phyloP scores from a whole-genome alignment of 768 basidiomycete species.

The Amyloporia xantha region DNA sequence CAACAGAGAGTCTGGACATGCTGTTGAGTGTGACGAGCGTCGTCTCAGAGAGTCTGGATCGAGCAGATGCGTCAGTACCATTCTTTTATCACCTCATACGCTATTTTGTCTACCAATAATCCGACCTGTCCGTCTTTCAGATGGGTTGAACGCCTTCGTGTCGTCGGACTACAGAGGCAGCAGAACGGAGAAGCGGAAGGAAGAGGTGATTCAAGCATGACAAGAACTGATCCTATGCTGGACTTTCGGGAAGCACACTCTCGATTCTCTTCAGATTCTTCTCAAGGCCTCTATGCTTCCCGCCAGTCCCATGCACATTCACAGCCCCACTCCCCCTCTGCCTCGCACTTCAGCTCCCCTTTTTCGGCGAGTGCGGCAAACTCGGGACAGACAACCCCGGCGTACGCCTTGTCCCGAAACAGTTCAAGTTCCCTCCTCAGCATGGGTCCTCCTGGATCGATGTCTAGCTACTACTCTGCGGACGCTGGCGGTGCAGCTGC shows the following conservation, averaged over 20 bases:
- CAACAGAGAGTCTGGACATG: constrained; percentile 91
- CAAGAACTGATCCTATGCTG: constrained; percentile 11
- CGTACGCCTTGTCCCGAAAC: constrained; percentile 7
- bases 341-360: constrained; percentile 6
- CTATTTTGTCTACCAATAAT: not conserved
- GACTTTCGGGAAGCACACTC: constrained; percentile 11
- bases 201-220: constrained; percentile 1
- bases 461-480: constrained; percentile 4
- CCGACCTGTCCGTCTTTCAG: constrained; percentile 29
- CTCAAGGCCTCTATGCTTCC: constrained; percentile 5
- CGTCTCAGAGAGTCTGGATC: constrained; percentile 80
- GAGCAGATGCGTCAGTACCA: constrained; percentile 70
- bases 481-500: constrained; percentile 9
- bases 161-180: constrained; percentile 68
- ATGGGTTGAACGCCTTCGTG: constrained; percentile 78
- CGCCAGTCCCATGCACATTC: not conserved
- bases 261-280: constrained; percentile 3
- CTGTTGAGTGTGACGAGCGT: constrained; percentile 83
- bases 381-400: constrained; percentile 15
- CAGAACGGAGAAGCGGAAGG: constrained; percentile 11
- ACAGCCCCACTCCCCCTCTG: constrained; percentile 8
- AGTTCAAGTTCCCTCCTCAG: constrained; percentile 8
- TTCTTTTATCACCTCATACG: not conserved
- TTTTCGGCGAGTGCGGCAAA: not conserved
- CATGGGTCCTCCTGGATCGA: constrained; percentile 6